Base-by-base conservation (phyloP, 2,329 filamentous ascomycete genomes). In the Aspergillus japonicus region DNA sequence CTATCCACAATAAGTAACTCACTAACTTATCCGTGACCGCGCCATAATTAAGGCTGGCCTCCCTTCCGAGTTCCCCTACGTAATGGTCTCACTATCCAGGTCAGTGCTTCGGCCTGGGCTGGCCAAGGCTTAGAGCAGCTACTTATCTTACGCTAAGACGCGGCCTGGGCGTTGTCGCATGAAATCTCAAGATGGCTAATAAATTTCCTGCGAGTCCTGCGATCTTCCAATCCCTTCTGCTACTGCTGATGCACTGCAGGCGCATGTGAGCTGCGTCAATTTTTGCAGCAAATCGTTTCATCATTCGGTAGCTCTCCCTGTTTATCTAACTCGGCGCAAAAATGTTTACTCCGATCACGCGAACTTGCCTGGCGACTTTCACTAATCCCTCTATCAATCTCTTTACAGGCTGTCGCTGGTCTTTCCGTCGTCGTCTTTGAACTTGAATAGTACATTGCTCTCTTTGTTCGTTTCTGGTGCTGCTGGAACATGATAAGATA, bases 181-280 rank as follows among this genome's bases (percentile, higher is more conserved):
- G 24, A 42, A n/a, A 54, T 55, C 44, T 48, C 44, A 31, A 29
- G 53, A 47, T 55, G 42, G 53, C 19, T 21, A 21, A n/a, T 44
- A 16, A 47, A 24, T 48, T 31, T 42, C 53, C 53, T n/a, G 53
- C 53, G 52, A 55, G 31, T 35, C 53, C 44, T n/a, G 53, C 53
- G 42, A 55, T 33, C 53, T 29, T 24, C 53, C 26, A 29, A 29
- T 29, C 26, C 23, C 53, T 35, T 55, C 53, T 58, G 55, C 61
- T 35, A 33, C 53, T 42, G 31, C 44, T 55, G 24, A 42, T 58
- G 55, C 61, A 50, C 51, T 51, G 44, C 56, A 51, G 47, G 50
- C 61, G 52, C 55, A 60, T 50, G 54, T 61, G 53, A 44, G 53
- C 42, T 55, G 61, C 54, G 61, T 61, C 52, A 63, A 59, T 61